Evolutionary conservation across 768 basidiomycete genomes (phyloP).

Genomic region (Termitomyces sp.): DNA sequence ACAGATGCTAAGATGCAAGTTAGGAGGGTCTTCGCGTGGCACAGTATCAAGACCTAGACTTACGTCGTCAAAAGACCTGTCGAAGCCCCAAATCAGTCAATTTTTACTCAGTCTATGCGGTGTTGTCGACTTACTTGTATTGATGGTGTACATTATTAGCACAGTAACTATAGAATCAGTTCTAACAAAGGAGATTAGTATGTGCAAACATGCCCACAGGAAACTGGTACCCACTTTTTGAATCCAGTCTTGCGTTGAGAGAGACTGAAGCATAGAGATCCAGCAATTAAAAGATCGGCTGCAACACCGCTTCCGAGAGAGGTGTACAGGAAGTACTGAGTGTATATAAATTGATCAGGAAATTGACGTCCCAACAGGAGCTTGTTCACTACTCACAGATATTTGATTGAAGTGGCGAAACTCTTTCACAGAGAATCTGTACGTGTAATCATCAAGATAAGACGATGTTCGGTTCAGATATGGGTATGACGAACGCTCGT

Average conservation of each 20-base stretch:
- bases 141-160: slow-evolving; percentile 45
- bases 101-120: neutral
- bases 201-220: neutral
- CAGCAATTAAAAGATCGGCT: slow-evolving; percentile 34
- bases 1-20: slow-evolving; percentile 23
- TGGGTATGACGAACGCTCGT: slow-evolving; percentile 18
- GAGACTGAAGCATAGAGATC: slow-evolving; percentile 27
- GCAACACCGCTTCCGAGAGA: slow-evolving; percentile 29
- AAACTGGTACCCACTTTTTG: slow-evolving; percentile 14
- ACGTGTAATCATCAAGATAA: neutral
- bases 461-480: neutral
- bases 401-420: slow-evolving; percentile 22
- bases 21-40: slow-evolving; percentile 38
- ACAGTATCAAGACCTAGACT: slow-evolving; percentile 18
- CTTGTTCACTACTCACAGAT: slow-evolving; percentile 16
- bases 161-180: slow-evolving; percentile 38
- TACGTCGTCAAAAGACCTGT: slow-evolving; percentile 29
- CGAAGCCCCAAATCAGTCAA: neutral
- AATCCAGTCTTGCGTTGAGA: slow-evolving; percentile 24
- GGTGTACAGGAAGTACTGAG: slow-evolving; percentile 25
- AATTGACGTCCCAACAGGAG: neutral
- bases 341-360: neutral
- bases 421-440: slow-evolving; percentile 18
- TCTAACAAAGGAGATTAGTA: slow-evolving; percentile 16
- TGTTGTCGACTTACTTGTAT: slow-evolving; percentile 31